Evolutionary conservation across 169 alveolate species (phyloP), one percentile per base, ranked within the genome.

Genomic region (Plasmodium malariae): DNA sequence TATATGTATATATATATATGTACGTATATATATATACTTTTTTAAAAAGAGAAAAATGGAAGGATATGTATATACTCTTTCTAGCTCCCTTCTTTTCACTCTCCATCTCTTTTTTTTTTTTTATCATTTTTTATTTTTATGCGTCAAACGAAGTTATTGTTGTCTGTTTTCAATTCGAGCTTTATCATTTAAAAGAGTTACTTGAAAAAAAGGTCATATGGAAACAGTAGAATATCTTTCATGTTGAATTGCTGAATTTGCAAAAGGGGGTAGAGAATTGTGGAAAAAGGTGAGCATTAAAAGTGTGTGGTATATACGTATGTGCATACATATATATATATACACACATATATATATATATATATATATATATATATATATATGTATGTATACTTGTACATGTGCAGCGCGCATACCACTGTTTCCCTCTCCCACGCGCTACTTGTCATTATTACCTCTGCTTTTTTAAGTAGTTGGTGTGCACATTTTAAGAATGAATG

Each of bases 161-260:
- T 40, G n/a, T 40, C 9, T 40, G 5, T 40, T 51, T 51, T 5
- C 62, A 51, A 51, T 3, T 19, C n/a, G n/a, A n/a, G n/a, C n/a
- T 62, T 62, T 62, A 6, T 62, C 6, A 14, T 11, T 62, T 62
- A 28, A 11, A 28, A 26, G 21, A 12, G 7, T 40, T 68, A 68
- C 78, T 48, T 68, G 17, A 68, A 68, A 68, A 68, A 68, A 21
- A 3, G 4, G 28, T 68, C 60, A 48, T 68, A 68, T 2, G 78
- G 78, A 30, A 68, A 48, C 26, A n/a, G 37, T 7, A 68, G 5
- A 40, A 68, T 37, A 2, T 34, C 60, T 26, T 21, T 36, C 34
- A 68, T 37, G n/a, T 21, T 9, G 19, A 37, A 26, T 11, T 40
- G 19, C 60, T 30, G 24, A n/a, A n/a, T n/a, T 12, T 28, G 62